Evolutionary conservation across 2,329 filamentous ascomycete species (phyloP).

Genomic region (Ceratocystis cubensis): DNA sequence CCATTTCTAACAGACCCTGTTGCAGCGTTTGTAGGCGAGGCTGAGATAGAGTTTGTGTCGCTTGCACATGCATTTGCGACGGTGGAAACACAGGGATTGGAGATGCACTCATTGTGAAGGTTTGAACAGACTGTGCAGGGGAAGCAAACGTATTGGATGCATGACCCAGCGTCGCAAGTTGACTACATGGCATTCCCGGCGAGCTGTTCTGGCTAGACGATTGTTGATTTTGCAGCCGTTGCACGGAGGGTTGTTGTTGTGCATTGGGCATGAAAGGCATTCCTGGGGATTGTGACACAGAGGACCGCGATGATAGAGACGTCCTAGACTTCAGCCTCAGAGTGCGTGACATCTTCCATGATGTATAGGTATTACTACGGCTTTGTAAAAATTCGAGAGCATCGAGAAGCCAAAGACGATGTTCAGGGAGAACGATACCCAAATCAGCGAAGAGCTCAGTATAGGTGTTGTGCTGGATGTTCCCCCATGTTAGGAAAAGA

Average conservation of each 20-base stretch:
- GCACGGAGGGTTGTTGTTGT: background rate
- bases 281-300: background rate
- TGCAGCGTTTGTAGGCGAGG: background rate
- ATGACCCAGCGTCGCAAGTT: background rate
- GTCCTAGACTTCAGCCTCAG: background rate
- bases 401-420: constrained; percentile 26
- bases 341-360: constrained; percentile 13
- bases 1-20: no score
- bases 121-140: background rate
- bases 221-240: background rate
- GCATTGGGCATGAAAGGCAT: background rate
- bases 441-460: constrained; percentile 42
- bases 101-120: background rate
- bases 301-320: background rate
- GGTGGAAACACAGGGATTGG: background rate
- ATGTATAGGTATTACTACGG: constrained; percentile 21
- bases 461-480: constrained; percentile 35
- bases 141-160: background rate
- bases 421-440: constrained; percentile 43
- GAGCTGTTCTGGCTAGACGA: background rate
- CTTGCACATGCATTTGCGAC: background rate
- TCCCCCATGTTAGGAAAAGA: constrained; percentile 44
- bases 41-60: background rate
- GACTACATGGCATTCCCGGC: background rate
- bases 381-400: constrained; percentile 21